Conservation (phyloP, 768 basidiomycete genomes). For the Megacollybia marginata region DNA sequence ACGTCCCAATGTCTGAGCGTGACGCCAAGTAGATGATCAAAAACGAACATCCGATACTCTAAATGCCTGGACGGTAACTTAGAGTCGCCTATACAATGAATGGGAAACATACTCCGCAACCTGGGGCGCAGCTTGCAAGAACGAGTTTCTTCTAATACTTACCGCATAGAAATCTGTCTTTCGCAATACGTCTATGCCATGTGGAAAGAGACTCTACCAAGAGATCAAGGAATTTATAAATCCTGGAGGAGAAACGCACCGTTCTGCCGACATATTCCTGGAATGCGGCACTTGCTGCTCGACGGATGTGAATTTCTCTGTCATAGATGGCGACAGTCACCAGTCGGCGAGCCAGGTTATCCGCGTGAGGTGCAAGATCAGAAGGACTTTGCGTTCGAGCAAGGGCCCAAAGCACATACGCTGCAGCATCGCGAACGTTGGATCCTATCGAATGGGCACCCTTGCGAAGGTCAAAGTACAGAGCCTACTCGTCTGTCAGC, state of each 20-base stretch:
- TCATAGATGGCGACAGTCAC: slow-evolving; percentile 83
- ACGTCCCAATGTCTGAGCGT: slow-evolving; percentile 88
- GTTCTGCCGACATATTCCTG: slow-evolving; percentile 95
- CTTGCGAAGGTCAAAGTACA: slow-evolving; percentile 88
- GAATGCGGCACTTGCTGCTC: slow-evolving; percentile 95
- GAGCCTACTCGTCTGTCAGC: slow-evolving; percentile 43
- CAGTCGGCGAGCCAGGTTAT: slow-evolving; percentile 59
- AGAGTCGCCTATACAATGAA: background rate
- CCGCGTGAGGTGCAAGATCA: slow-evolving; percentile 53
- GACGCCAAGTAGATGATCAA: slow-evolving; percentile 67
- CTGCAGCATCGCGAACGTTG: slow-evolving; percentile 88
- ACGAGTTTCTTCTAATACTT: slow-evolving; percentile 77
- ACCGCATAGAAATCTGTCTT: slow-evolving; percentile 96
- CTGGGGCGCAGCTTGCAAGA: slow-evolving; percentile 76
- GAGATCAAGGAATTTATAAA: slow-evolving; percentile 1
- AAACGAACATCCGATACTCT: slow-evolving; percentile 64
- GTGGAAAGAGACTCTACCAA: slow-evolving; percentile 74
- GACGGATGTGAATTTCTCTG: slow-evolving; percentile 87
- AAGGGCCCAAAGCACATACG: slow-evolving; percentile 93
- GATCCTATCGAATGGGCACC: slow-evolving; percentile 92
- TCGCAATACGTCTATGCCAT: slow-evolving; percentile 89
- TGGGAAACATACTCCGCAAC: slow-evolving; percentile 70
- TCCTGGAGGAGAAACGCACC: slow-evolving; percentile 37
- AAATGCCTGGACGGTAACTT: slow-evolving; percentile 45
- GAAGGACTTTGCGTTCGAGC: slow-evolving; percentile 67